Evolutionary conservation across 2,329 filamentous ascomycete genomes (phyloP), one percentile per base, ranked within the genome.

Genomic region (Fusarium sp.): DNA sequence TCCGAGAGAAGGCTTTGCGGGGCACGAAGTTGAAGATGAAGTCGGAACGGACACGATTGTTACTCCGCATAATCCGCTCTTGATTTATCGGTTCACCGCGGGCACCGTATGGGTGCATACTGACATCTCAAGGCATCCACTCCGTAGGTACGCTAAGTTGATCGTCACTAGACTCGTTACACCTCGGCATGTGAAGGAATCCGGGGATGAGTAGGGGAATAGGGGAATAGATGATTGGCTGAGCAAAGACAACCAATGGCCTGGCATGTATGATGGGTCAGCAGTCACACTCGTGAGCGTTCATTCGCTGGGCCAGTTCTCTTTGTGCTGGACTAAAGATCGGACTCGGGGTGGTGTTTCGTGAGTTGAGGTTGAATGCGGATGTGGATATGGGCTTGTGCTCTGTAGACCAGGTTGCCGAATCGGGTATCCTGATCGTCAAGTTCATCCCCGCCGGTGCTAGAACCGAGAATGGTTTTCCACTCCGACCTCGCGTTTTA

Each of bases 391-490:
- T 27, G 25, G 52, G 44, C 31, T 29, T 41, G 37, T 41, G 44
- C 23, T 54, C 31, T 44, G 39, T 48, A 57, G 54, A 45, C 60
- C 51, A 31, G 54, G 29, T 61, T 72, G 66, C 71, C 63, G 46
- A 56, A 71, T 73, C 29, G 66, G 70, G 70, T 73, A 73, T 73
- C 55, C 70, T 73, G 55, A 73, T 73, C 70, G 70, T 51, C 21
- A 18, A 68, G 31, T 54, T 39, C 51, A 66, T 65, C 54, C 61
- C 54, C 44, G 31, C 25, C 55, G 44, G 69, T 54, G 37, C 59
- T 57, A 48, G 41, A 44, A 27, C 63, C 46, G 44, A 31, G 55
- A 64, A 57, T 29, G 38, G 44, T n/a, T 33, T 56, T 25, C 12
- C 42, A 51, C 44, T 60, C 54, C 37, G 58, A 35, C 35, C 35